Base-by-base conservation (phyloP, 345 rosid species). In the Lagerstroemia speciosa region DNA sequence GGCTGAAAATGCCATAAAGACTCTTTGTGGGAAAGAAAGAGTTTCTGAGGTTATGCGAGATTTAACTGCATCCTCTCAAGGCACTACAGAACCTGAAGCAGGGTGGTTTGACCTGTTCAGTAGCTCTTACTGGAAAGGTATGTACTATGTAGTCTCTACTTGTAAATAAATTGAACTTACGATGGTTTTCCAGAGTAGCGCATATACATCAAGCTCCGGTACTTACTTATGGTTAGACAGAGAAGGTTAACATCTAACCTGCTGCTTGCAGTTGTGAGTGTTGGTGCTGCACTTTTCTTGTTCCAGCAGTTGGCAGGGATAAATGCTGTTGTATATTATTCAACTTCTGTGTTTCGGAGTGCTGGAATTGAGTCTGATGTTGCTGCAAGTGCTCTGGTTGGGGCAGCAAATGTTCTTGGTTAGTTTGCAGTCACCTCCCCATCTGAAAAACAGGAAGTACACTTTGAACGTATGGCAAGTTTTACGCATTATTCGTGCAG, bases 311-410 rank as follows among this genome's bases (percentile, higher is more conserved):
- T 95, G 80, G 99, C 98, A 11, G 99, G 99, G 64, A 95, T 95
- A 81, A 95, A 95, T 64, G 99, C 97, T 40, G 99, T 95, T 65
- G 98, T 95, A 22, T 95, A 92, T 75, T 95, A 95, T 84, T 95
- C 99, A 22, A 92, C 98, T 57, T 78, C 99, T 16, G 99, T 95
- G 73, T 95, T 95, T 68, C 97, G 97, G 41, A 85, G 89, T 60
- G 98, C 87, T 67, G 98, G 99, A 62, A 82, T 94, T 72, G 80
- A 79, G 73, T 94, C 99, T 71, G 98, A 94, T 82, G 96, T 94
- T 64, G 97, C 99, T 73, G 98, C 99, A 46, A 94, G 99, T 83
- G 99, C 98, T 75, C 89, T 94, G 50, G 99, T 94, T 75, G 99
- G 98, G 74, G 97, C 97, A 66, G 80, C 99, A 74, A 94, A 94